Evolutionary conservation across 176 grass and related monocot species (phyloP), one percentile per base, ranked within the genome.

Genomic region (Areca catechu): DNA sequence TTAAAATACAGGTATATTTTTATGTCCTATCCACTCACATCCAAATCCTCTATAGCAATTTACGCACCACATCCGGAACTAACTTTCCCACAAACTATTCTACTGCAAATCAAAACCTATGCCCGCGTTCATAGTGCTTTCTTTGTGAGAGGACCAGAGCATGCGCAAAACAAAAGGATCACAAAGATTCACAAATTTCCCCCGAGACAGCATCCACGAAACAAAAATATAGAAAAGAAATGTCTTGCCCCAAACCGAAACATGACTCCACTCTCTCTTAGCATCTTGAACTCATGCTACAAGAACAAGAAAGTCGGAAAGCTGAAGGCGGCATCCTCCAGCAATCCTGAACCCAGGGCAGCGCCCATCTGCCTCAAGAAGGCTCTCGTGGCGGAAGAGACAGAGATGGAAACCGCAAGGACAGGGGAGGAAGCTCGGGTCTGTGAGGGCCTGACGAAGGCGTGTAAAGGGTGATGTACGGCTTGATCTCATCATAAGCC

Each of bases 291-390:
- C 66, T 83, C 79, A 83, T 79, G 77, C 88, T 93, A 78, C 76
- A 89, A 76, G 88, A 99, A 58, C 88, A 84, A 27, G 79, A 78
- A 10, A 99, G 60, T 15, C 60, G 56, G 53, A 56, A 24, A 50
- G 78, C 60, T 20, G 58, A 76, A 51, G 74, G 57, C 60, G 60
- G 82, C 0, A 84, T 75, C 50, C 17, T n/a, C n/a, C n/a, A n/a
- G n/a, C n/a, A n/a, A n/a, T 99, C 75, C 94, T 88, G 76, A 88
- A 99, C 25, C 88, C 94, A 54, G 94, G 94, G 71, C 94, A 93
- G 37, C 84, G 85, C 16, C 66, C 94, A 76, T 99, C 84, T 1
- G 76, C 81, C 82, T 93, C 79, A 1, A 86, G 63, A 76, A 98
- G 93, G 76, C 76, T 88, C 59, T 98, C 89, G 79, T 98, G 84